phyloP scores from a whole-genome alignment of 1,139 yeast species.

The Protomyces gravidus region DNA sequence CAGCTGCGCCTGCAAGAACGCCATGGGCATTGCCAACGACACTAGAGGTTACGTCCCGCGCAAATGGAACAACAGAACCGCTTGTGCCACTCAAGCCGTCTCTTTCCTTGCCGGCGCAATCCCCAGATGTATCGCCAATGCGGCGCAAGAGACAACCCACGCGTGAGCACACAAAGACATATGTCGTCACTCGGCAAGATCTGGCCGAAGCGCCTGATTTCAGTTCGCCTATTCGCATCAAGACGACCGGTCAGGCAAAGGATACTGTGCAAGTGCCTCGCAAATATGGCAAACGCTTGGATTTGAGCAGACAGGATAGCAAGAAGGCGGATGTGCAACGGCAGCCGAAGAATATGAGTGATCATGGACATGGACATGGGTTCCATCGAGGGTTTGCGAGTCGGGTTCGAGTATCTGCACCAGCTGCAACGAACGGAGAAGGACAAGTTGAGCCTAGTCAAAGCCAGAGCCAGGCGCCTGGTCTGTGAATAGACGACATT shows the following conservation, averaged over 20 bases:
- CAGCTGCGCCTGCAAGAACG: neutral
- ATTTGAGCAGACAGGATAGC: neutral
- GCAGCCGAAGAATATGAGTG: slow-evolving; percentile 26
- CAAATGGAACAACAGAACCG: slow-evolving; percentile 6
- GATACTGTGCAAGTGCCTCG: slow-evolving; percentile 7
- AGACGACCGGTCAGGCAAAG: slow-evolving; percentile 4
- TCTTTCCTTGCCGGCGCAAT: slow-evolving; percentile 3
- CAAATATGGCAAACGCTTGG: slow-evolving; percentile 14
- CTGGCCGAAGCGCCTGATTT: slow-evolving; percentile 8
- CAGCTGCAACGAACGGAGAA: too few relatives aligned
- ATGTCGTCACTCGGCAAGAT: slow-evolving; percentile 8
- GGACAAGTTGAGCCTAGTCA: too few relatives aligned
- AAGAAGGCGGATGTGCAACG: slow-evolving; percentile 14
- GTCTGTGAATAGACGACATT: too few relatives aligned
- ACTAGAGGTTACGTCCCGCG: slow-evolving; percentile 3
- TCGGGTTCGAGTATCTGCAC: slow-evolving; percentile 8
- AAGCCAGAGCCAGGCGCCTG: too few relatives aligned
- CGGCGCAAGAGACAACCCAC: neutral
- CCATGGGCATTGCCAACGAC: slow-evolving; percentile 15
- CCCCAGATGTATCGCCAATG: neutral
- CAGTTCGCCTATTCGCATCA: slow-evolving; percentile 21
- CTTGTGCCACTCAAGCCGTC: slow-evolving; percentile 19
- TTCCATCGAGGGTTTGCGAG: slow-evolving; percentile 20
- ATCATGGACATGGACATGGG: slow-evolving; percentile 14
- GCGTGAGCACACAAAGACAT: slow-evolving; percentile 1